Percentiles rank a stretch among this genome's conserved stretches.
Evolutionary conservation across 768 basidiomycete genomes (phyloP).

Genomic region (Serendipita sp.): DNA sequence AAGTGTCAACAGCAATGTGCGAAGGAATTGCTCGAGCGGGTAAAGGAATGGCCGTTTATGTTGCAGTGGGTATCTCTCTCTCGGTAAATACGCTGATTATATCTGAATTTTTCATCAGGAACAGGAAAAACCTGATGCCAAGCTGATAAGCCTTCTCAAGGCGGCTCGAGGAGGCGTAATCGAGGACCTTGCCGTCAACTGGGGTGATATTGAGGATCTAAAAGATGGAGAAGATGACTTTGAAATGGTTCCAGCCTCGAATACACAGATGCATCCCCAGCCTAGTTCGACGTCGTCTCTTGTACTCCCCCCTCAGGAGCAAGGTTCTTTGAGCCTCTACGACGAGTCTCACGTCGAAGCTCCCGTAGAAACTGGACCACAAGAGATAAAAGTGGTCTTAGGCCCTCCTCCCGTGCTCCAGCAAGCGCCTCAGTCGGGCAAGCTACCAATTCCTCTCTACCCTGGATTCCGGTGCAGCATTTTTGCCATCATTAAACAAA

Average conservation of each 20-base stretch:
- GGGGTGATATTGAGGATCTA: background rate
- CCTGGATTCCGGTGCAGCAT: conserved; percentile 5
- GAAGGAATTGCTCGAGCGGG: no score
- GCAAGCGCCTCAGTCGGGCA: background rate
- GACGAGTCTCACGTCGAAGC: background rate
- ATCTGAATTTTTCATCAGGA: background rate
- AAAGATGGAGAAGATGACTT: conserved; percentile 7
- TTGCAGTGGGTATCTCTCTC: background rate
- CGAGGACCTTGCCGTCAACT: conserved; percentile 7
- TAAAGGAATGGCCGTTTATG: conserved; percentile 8
- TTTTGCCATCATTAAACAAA: background rate
- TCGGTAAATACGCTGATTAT: no score
- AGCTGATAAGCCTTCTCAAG: background rate
- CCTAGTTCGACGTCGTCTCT: background rate
- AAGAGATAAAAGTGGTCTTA: background rate
- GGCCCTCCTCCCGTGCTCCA: background rate
- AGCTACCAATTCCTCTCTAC: background rate
- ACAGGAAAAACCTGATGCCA: conserved; percentile 2
- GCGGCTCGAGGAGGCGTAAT: conserved; percentile 9
- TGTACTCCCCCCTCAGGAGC: background rate
- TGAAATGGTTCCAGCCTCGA: background rate
- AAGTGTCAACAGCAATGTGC: no score
- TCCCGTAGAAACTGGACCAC: background rate
- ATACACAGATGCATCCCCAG: background rate
- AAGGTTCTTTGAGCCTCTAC: background rate